Conservation (phyloP, 495 filamentous ascomycete species). For the Copromyces sp. region DNA sequence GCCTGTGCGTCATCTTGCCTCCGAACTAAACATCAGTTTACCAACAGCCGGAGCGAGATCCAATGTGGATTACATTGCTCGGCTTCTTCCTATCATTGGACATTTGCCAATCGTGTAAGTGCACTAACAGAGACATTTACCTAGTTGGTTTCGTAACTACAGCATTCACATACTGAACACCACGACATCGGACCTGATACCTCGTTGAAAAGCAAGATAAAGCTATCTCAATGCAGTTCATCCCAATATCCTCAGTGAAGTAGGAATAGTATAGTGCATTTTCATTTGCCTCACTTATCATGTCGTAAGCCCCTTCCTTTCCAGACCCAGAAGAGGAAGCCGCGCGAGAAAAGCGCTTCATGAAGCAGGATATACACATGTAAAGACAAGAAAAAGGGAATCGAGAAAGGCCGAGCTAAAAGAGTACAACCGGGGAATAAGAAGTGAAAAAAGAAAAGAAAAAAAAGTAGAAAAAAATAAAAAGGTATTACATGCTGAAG, state of each 20-base stretch:
- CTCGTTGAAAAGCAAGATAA: neutral
- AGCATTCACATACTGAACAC: neutral
- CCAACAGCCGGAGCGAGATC: neutral
- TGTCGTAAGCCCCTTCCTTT: constrained; percentile 22
- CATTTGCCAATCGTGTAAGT: neutral
- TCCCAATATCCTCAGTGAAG: neutral
- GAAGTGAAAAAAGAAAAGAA: constrained; percentile 15
- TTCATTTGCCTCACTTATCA: constrained; percentile 21
- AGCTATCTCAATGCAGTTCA: neutral
- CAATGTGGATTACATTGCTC: neutral
- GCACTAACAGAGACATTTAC: neutral
- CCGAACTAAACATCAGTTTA: neutral
- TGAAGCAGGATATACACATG: constrained; percentile 14
- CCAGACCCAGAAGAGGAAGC: neutral
- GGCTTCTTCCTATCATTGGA: neutral
- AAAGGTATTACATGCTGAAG: constrained; percentile 42
- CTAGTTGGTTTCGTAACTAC: neutral
- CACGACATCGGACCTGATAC: neutral
- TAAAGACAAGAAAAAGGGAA: constrained; percentile 9
- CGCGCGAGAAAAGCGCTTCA: constrained; percentile 3
- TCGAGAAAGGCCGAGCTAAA: constrained; percentile 10
- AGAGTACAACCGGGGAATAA: constrained; percentile 16
- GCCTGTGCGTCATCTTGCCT: neutral
- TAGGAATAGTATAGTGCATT: constrained; percentile 14
- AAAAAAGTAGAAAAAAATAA: constrained; percentile 29